These are phyloP conservation scores for Globisporangium irregulare DNA, from an alignment of 352 stramenopile species.

Conservation along the genomic window DNA sequence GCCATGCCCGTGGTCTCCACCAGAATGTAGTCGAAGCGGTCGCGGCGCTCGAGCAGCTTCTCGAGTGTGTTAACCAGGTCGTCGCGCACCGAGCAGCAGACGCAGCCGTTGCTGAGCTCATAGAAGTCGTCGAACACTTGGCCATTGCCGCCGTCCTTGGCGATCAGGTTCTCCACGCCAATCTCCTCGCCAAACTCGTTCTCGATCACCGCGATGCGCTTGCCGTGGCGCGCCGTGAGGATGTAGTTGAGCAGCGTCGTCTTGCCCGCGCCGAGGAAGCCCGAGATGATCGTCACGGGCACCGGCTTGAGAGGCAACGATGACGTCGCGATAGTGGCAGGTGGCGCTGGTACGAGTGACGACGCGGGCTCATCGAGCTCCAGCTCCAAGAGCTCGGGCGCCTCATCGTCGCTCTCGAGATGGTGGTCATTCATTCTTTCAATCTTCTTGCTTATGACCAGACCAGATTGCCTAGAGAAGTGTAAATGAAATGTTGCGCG, in stretches of 20 bases:
- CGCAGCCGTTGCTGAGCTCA: slow-evolving; percentile 96
- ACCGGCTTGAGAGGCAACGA: slow-evolving; percentile 22
- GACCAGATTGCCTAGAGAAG: neutral
- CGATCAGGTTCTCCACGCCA: slow-evolving; percentile 92
- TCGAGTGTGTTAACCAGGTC: slow-evolving; percentile 87
- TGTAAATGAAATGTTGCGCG: too few species aligned
- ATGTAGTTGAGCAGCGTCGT: slow-evolving; percentile 98
- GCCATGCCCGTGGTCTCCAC: slow-evolving; percentile 95
- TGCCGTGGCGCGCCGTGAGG: slow-evolving; percentile 88
- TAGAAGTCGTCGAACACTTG: slow-evolving; percentile 89
- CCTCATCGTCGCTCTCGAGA: slow-evolving; percentile 6
- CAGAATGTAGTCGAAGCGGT: slow-evolving; percentile 90
- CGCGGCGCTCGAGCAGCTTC: slow-evolving; percentile 72
- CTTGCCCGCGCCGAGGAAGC: slow-evolving; percentile 95
- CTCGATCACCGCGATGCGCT: slow-evolving; percentile 97
- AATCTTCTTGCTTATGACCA: too few species aligned
- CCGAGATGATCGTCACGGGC: slow-evolving; percentile 95
- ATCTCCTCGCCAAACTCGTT: slow-evolving; percentile 98
- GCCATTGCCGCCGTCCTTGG: slow-evolving; percentile 59
- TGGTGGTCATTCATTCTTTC: neutral
- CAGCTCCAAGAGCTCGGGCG: neutral
- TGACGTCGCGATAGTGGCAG: neutral
- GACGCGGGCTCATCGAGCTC: neutral
- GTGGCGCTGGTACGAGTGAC: neutral
- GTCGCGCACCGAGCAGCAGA: slow-evolving; percentile 96